phyloP scores from a whole-genome alignment of 2,329 filamentous ascomycete species.

The Stemphylium lycopersici region DNA sequence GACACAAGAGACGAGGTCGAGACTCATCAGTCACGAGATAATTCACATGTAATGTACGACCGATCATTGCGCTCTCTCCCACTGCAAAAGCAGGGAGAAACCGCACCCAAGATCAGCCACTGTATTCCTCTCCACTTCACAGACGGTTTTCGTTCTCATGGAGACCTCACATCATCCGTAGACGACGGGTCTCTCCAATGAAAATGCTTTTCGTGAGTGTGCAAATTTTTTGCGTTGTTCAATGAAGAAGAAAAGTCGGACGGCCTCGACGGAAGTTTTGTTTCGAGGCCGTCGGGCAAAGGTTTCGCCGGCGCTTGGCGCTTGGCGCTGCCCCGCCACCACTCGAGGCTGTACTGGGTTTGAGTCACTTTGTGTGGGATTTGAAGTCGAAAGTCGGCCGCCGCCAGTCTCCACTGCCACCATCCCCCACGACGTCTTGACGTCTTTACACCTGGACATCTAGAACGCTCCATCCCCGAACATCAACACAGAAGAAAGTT shows the following conservation, averaged over 20 bases:
- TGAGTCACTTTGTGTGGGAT: conserved; percentile 44
- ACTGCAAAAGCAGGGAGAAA: conserved; percentile 56
- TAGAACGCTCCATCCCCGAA: background rate
- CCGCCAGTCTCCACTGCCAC: conserved; percentile 16
- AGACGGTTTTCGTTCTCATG: conserved; percentile 66
- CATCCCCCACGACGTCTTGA: conserved; percentile 1
- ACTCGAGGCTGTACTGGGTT: conserved; percentile 37
- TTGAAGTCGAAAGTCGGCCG: conserved; percentile 21
- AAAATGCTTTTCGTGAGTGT: conserved; percentile 65
- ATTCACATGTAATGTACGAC: conserved; percentile 53
- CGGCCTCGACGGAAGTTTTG: conserved; percentile 34
- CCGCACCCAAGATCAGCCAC: conserved; percentile 64
- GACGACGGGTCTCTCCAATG: conserved; percentile 54
- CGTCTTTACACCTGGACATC: background rate
- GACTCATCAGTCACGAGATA: background rate
- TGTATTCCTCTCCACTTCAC: conserved; percentile 59
- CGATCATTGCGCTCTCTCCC: conserved; percentile 66
- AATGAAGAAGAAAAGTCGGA: conserved; percentile 50
- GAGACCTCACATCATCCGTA: conserved; percentile 49
- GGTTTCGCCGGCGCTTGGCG: conserved; percentile 19
- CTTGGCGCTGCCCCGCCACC: conserved; percentile 32
- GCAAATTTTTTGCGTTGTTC: conserved; percentile 64
- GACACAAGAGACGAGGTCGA: background rate
- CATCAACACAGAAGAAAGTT: background rate
- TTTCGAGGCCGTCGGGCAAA: conserved; percentile 23